Evolutionary conservation across 495 filamentous ascomycete species (phyloP).

Genomic region (Monascus purpureus): DNA sequence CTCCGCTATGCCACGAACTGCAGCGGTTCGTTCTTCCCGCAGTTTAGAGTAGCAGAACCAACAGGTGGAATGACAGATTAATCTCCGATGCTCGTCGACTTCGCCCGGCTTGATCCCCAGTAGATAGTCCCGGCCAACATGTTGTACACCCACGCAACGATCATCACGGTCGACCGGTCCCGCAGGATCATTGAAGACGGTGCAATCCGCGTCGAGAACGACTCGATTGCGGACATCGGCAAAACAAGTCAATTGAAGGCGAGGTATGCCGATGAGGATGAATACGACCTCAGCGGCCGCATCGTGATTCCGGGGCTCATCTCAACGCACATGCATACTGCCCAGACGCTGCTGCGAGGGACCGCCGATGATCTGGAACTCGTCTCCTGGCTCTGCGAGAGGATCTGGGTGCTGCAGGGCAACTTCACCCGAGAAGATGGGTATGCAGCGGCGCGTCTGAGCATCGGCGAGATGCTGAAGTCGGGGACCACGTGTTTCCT

Average conservation of each 20-base stretch:
- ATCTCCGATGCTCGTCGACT: too few relatives aligned
- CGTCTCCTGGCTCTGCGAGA: conserved; percentile 32
- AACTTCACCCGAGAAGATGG: conserved; percentile 31
- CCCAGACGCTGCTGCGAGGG: conserved; percentile 34
- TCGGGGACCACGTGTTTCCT: conserved; percentile 38
- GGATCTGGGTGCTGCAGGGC: conserved; percentile 34
- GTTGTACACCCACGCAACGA: conserved; percentile 26
- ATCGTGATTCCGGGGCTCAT: conserved; percentile 36
- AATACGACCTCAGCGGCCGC: conserved; percentile 19
- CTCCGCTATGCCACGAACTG: too few relatives aligned
- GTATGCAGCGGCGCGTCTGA: conserved; percentile 30
- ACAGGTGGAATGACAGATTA: too few relatives aligned
- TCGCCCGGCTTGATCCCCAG: too few relatives aligned
- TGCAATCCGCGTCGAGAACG: conserved; percentile 21
- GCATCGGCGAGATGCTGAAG: conserved; percentile 37
- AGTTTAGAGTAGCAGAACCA: too few relatives aligned
- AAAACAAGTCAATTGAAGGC: conserved; percentile 16
- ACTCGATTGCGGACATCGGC: conserved; percentile 27
- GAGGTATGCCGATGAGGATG: conserved; percentile 14
- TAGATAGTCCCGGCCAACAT: too few relatives aligned
- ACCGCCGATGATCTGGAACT: conserved; percentile 32
- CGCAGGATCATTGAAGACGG: conserved; percentile 33
- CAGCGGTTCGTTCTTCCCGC: too few relatives aligned
- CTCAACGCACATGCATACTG: conserved; percentile 36
- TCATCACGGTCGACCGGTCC: conserved; percentile 30